Evolutionary conservation across 177 flowering plant species (phyloP), one percentile per base, ranked within the genome.

Genomic region (Vitis hybrid): DNA sequence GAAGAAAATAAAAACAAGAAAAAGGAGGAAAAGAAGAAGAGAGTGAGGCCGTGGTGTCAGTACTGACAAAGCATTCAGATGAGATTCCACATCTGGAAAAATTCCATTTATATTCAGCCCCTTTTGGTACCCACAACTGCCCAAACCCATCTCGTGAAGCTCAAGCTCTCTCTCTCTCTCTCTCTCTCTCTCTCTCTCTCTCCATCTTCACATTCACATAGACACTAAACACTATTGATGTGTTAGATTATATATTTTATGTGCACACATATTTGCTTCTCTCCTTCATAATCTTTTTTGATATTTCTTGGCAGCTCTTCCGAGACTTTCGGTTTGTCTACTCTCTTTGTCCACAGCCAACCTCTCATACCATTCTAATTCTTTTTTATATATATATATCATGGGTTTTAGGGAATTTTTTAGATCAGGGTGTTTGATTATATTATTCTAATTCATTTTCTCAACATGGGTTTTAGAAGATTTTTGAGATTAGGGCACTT

Each of bases 61-160:
- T 10, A 45, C 52, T 29, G 66, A 60, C 29, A 33, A 29, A 11
- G 16, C n/a, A 55, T 68, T 66, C 75, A 76, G 75, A 76, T 56
- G 49, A 72, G 79, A 76, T 76, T 76, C 79, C 78, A 70, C 72
- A 67, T 18, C 73, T 57, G 76, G 65, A 64, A 66, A 75, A 65
- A 29, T 51, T 53, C 59, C 51, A 60, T n/a, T 53, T 6, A 65
- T 64, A 26, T 45, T 52, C 49, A 62, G n/a, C 4, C 51, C 20
- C 53, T 55, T 26, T 26, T 26, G 26, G 26, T 26, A 26, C 26
- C 26, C 26, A 26, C 26, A 26, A 26, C 26, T 26, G 26, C 26
- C 26, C 26, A 26, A 26, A 26, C 26, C 26, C 26, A 31, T 59
- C 62, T 56, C 70, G 61, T 67, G 70, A 56, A 51, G 26, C 26